Evolutionary conservation across 495 filamentous ascomycete genomes (phyloP).

Genomic region (Pyronema domesticum): DNA sequence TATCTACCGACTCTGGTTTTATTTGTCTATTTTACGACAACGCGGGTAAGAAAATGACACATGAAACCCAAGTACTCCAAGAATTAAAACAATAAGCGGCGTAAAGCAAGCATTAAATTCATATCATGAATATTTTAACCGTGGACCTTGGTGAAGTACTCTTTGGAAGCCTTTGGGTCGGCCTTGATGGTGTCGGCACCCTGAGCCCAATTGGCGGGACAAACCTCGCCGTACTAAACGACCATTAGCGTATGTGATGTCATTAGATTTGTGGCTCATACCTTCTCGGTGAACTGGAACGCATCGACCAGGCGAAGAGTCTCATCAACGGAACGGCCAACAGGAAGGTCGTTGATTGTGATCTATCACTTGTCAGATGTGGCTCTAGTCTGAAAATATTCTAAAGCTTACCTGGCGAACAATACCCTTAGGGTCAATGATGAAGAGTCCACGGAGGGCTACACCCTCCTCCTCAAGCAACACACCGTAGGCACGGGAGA

Average conservation of each 20-base stretch:
- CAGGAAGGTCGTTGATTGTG: conserved; percentile 41
- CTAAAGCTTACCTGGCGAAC: conserved; percentile 29
- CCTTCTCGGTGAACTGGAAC: conserved; percentile 42
- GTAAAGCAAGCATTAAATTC: neutral
- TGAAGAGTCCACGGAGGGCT: conserved; percentile 39
- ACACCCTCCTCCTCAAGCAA: conserved; percentile 39
- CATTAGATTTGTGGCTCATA: neutral
- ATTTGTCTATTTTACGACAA: neutral
- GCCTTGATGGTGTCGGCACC: conserved; percentile 37
- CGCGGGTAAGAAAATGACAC: neutral
- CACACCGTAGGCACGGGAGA: conserved; percentile 39
- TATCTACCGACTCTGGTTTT: neutral
- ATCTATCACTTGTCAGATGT: conserved; percentile 25
- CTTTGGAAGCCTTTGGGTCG: conserved; percentile 31
- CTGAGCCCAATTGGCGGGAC: conserved; percentile 39
- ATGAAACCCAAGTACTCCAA: neutral
- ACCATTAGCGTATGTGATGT: conserved; percentile 1
- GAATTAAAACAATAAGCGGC: neutral
- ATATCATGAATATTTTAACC: conserved; percentile 6
- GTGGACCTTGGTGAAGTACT: conserved; percentile 29
- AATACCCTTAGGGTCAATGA: conserved; percentile 40
- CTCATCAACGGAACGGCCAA: conserved; percentile 41
- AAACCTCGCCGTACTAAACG: conserved; percentile 35
- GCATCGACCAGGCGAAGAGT: conserved; percentile 40
- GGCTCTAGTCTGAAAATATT: neutral